Evolutionary conservation across 2,329 filamentous ascomycete genomes (phyloP).

Genomic region (Herpomyces periplanetae): DNA sequence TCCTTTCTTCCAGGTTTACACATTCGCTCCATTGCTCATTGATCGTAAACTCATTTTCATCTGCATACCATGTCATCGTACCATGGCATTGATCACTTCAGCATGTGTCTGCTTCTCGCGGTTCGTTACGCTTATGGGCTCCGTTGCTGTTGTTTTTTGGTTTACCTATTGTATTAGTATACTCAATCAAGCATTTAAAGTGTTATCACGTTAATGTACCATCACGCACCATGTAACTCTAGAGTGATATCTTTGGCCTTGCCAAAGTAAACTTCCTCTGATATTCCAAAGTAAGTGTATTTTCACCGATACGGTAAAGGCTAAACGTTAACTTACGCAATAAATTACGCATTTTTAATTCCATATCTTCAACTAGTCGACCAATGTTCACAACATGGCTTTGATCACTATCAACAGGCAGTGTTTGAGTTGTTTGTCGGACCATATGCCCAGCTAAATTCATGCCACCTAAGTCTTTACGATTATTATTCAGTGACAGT

Average conservation of each 20-base stretch:
- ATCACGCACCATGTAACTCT: not conserved
- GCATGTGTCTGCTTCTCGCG: constrained; percentile 47
- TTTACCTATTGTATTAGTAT: constrained; percentile 6
- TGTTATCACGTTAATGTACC: constrained; percentile 29
- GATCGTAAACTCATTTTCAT: no score
- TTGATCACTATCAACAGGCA: constrained; percentile 55
- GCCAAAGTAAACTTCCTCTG: constrained; percentile 88
- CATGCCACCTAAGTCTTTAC: constrained; percentile 33
- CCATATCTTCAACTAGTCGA: constrained; percentile 86
- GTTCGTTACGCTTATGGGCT: constrained; percentile 43
- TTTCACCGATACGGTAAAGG: constrained; percentile 1
- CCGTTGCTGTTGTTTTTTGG: constrained; percentile 13
- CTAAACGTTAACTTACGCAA: constrained; percentile 15
- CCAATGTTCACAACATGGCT: constrained; percentile 89
- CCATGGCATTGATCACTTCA: constrained; percentile 35
- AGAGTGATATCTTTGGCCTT: constrained; percentile 12
- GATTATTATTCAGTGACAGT: constrained; percentile 29
- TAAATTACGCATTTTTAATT: constrained; percentile 92
- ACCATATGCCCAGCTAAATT: constrained; percentile 95
- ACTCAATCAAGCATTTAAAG: constrained; percentile 76
- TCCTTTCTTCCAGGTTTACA: no score
- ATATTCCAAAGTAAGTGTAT: constrained; percentile 2
- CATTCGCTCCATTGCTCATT: no score
- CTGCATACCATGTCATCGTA: no score
- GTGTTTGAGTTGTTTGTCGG: constrained; percentile 63